A percentile compares a stretch with the other conserved stretches of the same genome.
Evolutionary conservation across 345 rosid species (phyloP).

Genomic region (Eucalyptus urophylla): DNA sequence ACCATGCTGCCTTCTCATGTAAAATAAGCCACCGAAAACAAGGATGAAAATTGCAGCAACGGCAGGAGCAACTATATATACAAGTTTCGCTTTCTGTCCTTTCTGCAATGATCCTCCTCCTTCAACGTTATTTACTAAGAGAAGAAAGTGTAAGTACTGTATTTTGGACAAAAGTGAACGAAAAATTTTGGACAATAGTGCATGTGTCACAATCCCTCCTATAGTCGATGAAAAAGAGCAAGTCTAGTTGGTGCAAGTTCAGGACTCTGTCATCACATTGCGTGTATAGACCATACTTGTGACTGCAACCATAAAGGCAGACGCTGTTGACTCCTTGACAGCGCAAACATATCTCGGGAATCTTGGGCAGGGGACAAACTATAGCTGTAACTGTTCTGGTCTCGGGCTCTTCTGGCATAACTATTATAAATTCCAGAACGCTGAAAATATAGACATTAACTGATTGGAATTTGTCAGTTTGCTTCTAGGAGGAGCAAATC

Average conservation of each 20-base stretch:
- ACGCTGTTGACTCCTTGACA: neutral
- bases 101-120: too few relatives aligned
- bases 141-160: too few relatives aligned
- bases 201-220: neutral
- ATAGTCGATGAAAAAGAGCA: neutral
- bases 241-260: neutral
- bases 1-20: too few relatives aligned
- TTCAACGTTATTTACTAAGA: too few relatives aligned
- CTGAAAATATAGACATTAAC: too few relatives aligned
- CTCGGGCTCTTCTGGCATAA: neutral
- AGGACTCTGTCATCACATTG: neutral
- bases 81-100: too few relatives aligned
- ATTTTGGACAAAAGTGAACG: too few relatives aligned
- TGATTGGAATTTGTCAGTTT: neutral
- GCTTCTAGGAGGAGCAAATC: neutral
- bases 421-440: neutral
- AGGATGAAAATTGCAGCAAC: fast-evolving
- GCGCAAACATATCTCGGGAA: neutral
- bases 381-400: fast-evolving
- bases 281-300: neutral
- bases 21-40: too few relatives aligned
- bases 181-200: too few relatives aligned
- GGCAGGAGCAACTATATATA: too few relatives aligned
- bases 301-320: neutral
- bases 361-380: neutral